These are phyloP conservation scores for Aspergillus baeticus DNA, from an alignment of 495 filamentous ascomycete species.

Conservation along the genomic window DNA sequence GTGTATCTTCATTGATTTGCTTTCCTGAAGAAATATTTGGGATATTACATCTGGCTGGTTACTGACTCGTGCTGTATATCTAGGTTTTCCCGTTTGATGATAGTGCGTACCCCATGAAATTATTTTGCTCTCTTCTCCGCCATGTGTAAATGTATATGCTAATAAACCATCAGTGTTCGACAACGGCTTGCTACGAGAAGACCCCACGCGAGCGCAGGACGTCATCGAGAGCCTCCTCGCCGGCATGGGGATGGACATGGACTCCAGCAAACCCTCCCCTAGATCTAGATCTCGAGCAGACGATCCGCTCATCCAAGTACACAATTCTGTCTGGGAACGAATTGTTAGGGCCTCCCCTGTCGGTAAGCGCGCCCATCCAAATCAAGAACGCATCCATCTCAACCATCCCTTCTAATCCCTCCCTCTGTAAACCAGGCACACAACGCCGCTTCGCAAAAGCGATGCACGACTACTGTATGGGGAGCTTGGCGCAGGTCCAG, in stretches of 20 bases:
- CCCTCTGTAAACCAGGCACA: slow-evolving; percentile 12
- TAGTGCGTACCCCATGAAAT: slow-evolving; percentile 9
- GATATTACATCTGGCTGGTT: too few relatives aligned
- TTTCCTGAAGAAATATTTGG: too few relatives aligned
- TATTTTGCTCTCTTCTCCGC: neutral
- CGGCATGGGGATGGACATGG: slow-evolving; percentile 12
- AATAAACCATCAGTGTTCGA: slow-evolving; percentile 29
- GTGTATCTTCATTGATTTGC: neutral
- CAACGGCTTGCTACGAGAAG: slow-evolving; percentile 24
- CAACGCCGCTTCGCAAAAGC: slow-evolving; percentile 23
- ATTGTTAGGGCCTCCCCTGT: slow-evolving; percentile 14
- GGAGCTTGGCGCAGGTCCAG: slow-evolving; percentile 25
- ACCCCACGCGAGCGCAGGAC: slow-evolving; percentile 20
- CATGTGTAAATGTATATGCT: too few relatives aligned
- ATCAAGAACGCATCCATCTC: too few relatives aligned
- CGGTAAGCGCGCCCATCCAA: slow-evolving; percentile 5
- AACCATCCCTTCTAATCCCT: neutral
- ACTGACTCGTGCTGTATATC: neutral
- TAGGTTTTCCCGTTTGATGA: slow-evolving; percentile 32
- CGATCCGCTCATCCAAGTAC: slow-evolving; percentile 15
- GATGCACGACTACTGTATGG: slow-evolving; percentile 29
- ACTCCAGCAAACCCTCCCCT: too few relatives aligned
- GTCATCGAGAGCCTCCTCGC: slow-evolving; percentile 22
- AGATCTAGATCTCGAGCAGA: neutral
- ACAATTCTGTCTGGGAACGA: slow-evolving; percentile 23